phyloP scores from a whole-genome alignment of 441 rosid genomes.

The Metrosideros polymorpha region DNA sequence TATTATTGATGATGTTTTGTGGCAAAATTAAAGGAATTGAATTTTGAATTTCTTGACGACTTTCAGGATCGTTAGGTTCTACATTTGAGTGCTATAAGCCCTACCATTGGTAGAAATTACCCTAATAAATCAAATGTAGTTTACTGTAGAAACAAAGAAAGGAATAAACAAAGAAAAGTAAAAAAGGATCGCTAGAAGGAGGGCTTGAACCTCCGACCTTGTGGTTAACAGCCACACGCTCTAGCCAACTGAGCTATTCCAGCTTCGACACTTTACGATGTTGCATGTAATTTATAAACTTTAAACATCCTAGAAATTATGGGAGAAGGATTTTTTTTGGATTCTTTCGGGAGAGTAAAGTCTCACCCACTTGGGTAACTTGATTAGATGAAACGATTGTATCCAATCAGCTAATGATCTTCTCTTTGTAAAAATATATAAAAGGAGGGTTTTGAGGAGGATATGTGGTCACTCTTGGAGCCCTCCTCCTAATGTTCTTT shows the following conservation, averaged over 20 bases:
- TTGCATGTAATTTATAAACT: accelerated
- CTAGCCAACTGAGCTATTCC: constrained; percentile 96
- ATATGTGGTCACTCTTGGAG: not conserved
- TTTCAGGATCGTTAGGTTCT: not conserved
- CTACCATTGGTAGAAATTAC: not conserved
- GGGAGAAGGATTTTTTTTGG: too few species aligned
- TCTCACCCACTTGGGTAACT: too few species aligned
- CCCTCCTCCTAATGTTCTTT: not conserved
- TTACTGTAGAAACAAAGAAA: not conserved
- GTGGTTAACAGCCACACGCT: constrained; percentile 99
- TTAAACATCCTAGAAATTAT: not conserved
- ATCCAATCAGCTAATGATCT: not conserved
- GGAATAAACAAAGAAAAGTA: not conserved
- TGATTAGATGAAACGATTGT: not conserved
- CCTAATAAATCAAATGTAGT: not conserved
- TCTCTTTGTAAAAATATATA: not conserved
- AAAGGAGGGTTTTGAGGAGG: not conserved
- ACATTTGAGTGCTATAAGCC: not conserved
- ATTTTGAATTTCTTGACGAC: not conserved
- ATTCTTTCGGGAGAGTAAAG: not conserved
- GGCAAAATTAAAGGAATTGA: not conserved
- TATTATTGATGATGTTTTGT: not conserved
- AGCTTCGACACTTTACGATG: not conserved
- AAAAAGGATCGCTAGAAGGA: constrained; percentile 18
- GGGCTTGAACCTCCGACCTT: constrained; percentile 97